Evolutionary conservation across 2,329 filamentous ascomycete species (phyloP).

Genomic region (Annulohypoxylon truncatum): DNA sequence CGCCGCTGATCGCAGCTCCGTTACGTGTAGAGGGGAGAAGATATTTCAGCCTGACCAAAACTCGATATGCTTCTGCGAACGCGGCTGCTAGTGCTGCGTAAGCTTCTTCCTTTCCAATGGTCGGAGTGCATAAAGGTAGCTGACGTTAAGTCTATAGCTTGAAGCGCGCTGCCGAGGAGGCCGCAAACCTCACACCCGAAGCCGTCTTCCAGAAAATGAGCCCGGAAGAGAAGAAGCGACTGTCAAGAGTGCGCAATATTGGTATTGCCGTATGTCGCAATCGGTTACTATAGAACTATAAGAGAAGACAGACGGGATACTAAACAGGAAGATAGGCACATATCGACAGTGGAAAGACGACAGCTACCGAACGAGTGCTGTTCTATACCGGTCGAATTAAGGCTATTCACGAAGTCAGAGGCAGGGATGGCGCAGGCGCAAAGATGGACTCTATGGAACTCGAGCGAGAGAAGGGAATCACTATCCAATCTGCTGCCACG

Average conservation of each 20-base stretch:
- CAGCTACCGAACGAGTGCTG: conserved; percentile 93
- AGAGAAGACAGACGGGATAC: conserved; percentile 9
- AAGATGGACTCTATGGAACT: conserved; percentile 99
- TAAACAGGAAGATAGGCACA: conserved; percentile 72
- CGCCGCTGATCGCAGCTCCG: conserved; percentile 50
- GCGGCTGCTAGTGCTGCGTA: conserved; percentile 56
- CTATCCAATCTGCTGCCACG: conserved; percentile 97
- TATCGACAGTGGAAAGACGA: conserved; percentile 99
- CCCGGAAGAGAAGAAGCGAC: conserved; percentile 79
- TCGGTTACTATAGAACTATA: conserved; percentile 3
- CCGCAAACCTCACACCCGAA: conserved; percentile 65
- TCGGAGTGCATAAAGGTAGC: background rate
- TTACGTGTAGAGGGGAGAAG: conserved; percentile 51
- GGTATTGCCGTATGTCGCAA: conserved; percentile 83
- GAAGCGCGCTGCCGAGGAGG: conserved; percentile 64
- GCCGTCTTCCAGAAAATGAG: conserved; percentile 82
- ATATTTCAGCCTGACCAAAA: conserved; percentile 55
- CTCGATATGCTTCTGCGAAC: conserved; percentile 48
- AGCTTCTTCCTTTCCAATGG: conserved; percentile 34
- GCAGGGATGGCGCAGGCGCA: conserved; percentile 92
- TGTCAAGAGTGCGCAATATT: conserved; percentile 91
- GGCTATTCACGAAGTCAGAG: conserved; percentile 95
- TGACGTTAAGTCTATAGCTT: conserved; percentile 50
- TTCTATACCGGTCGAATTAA: conserved; percentile 99
- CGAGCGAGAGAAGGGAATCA: conserved; percentile 98